A percentile compares a stretch with the other conserved stretches of the same genome.
These are phyloP conservation scores for Paramecium sexaurelia DNA, from an alignment of 73 alveolate genomes.

Conservation along the genomic window DNA sequence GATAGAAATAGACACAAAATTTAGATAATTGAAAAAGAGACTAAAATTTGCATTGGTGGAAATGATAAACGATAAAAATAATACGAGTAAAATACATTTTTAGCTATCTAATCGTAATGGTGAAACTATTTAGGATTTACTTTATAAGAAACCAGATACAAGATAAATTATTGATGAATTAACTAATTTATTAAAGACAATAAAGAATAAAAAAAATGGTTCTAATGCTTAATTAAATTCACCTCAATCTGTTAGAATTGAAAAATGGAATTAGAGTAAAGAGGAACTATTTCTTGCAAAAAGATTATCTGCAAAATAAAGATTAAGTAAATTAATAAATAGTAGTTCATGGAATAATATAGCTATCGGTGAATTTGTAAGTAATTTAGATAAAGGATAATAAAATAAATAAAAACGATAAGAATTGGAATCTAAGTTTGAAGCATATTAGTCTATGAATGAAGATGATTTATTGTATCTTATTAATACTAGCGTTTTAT, in stretches of 20 bases:
- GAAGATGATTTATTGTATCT: neutral
- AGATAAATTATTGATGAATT: conserved; percentile 16
- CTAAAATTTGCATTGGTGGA: conserved; percentile 38
- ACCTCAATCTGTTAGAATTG: neutral
- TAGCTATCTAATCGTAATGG: neutral
- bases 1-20: conserved; percentile 28
- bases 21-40: neutral
- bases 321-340: neutral
- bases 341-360: conserved; percentile 29
- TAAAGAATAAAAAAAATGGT: neutral
- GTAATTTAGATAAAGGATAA: neutral
- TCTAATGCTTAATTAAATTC: neutral
- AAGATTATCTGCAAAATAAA: neutral
- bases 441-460: neutral
- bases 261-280: neutral
- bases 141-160: conserved; percentile 27
- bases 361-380: conserved; percentile 37
- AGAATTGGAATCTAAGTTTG: neutral
- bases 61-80: neutral
- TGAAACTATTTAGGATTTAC: neutral
- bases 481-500: neutral
- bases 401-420: neutral
- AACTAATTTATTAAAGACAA: neutral
- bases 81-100: neutral
- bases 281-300: neutral